Conservation (phyloP, 2,329 filamentous ascomycete genomes). For the Xylariaceae sp. region DNA sequence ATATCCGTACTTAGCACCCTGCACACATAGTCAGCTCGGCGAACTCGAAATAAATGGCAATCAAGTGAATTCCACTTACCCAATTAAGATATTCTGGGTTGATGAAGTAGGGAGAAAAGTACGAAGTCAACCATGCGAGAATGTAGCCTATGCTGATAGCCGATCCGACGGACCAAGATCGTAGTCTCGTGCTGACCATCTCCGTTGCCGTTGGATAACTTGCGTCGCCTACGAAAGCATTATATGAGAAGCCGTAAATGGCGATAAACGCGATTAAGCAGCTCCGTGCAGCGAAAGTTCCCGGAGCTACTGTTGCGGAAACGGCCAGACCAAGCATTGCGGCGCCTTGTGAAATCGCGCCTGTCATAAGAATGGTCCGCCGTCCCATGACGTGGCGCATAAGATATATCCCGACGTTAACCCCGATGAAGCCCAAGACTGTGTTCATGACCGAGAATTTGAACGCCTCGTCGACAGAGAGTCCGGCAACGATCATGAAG, state of each 20-base stretch:
- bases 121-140: conserved; percentile 48
- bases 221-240: conserved; percentile 49
- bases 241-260: conserved; percentile 47
- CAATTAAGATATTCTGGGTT: conserved; percentile 42
- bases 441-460: conserved; percentile 57
- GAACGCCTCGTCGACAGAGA: conserved; percentile 52
- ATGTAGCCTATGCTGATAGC: conserved; percentile 56
- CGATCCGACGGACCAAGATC: conserved; percentile 56
- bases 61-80: conserved; percentile 27
- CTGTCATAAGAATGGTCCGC: conserved; percentile 55
- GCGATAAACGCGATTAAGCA: conserved; percentile 46
- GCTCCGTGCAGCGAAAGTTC: conserved; percentile 40
- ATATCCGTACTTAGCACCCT: conserved; percentile 52
- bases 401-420: conserved; percentile 55
- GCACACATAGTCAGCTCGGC: background rate
- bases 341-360: conserved; percentile 50
- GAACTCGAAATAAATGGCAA: background rate
- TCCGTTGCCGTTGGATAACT: conserved; percentile 52
- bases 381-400: conserved; percentile 56
- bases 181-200: conserved; percentile 51
- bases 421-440: conserved; percentile 55
- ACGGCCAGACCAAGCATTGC: conserved; percentile 53
- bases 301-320: conserved; percentile 37
- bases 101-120: conserved; percentile 43
- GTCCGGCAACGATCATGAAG: conserved; percentile 52